phyloP scores from a whole-genome alignment of 768 basidiomycete species.

The Crassisporium funariophilum region DNA sequence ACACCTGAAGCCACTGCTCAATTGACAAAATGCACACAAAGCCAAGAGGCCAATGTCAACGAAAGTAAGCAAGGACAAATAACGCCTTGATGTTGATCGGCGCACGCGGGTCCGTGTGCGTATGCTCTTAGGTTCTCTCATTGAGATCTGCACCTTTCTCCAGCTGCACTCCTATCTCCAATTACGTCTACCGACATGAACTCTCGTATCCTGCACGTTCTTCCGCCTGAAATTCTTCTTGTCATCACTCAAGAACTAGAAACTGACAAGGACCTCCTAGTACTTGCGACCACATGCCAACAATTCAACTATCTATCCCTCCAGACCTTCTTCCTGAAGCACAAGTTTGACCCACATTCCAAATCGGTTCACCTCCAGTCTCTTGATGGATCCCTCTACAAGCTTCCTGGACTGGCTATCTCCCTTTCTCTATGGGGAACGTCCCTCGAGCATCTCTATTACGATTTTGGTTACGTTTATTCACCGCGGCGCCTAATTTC shows the following conservation, averaged over 20 bases:
- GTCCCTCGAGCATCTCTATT: slow-evolving; percentile 15
- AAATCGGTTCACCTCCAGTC: slow-evolving; percentile 5
- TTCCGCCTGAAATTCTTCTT: slow-evolving; percentile 10
- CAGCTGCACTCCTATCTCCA: too few species aligned
- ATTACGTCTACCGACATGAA: too few species aligned
- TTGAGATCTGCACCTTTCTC: too few species aligned
- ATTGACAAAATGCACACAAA: too few species aligned
- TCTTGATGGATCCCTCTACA: slow-evolving; percentile 3
- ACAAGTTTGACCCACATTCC: slow-evolving; percentile 11
- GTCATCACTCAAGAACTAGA: slow-evolving; percentile 11
- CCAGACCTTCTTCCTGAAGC: slow-evolving; percentile 6
- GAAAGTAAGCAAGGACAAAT: too few species aligned
- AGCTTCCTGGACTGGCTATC: slow-evolving; percentile 14
- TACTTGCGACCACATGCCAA: slow-evolving; percentile 11
- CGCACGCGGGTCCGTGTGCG: too few species aligned
- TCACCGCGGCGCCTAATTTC: slow-evolving; percentile 4
- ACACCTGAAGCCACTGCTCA: too few species aligned
- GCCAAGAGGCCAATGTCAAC: too few species aligned
- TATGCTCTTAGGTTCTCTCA: too few species aligned
- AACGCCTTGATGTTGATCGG: too few species aligned
- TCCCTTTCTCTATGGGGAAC: slow-evolving; percentile 11
- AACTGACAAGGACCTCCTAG: slow-evolving; percentile 12
- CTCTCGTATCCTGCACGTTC: too few species aligned
- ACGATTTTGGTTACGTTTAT: slow-evolving; percentile 17
- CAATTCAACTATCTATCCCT: slow-evolving; percentile 13